phyloP scores from a whole-genome alignment of 257 asterid species.

The Solanum chmielewskii region DNA sequence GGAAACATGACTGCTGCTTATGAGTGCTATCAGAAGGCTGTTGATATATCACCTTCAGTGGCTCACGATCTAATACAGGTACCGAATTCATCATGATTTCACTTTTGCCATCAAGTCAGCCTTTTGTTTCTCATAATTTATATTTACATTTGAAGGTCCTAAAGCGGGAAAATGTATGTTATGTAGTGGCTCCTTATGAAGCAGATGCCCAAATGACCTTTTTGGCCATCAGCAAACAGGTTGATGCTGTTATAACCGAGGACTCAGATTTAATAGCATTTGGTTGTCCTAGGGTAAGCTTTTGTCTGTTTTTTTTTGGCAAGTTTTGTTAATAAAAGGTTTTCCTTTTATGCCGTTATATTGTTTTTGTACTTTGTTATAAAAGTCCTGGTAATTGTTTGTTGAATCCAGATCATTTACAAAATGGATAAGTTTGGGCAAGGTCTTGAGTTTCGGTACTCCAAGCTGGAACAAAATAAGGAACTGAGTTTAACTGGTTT shows the following conservation, averaged over 20 bases:
- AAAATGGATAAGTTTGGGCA: slow-evolving; percentile 99
- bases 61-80: slow-evolving; percentile 96
- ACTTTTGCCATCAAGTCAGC: background rate
- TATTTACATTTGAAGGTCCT: slow-evolving; percentile 43
- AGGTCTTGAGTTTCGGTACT: slow-evolving; percentile 70
- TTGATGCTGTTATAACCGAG: slow-evolving; percentile 92
- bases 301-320: background rate
- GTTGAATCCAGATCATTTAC: slow-evolving; percentile 63
- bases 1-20: slow-evolving; percentile 84
- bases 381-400: background rate
- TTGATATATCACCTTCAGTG: slow-evolving; percentile 88
- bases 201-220: slow-evolving; percentile 98
- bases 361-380: background rate
- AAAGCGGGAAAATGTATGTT: slow-evolving; percentile 56
- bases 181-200: slow-evolving; percentile 93
- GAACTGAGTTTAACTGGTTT: slow-evolving; percentile 68
- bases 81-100: background rate
- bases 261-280: slow-evolving; percentile 90
- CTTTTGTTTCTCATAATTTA: background rate
- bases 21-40: slow-evolving; percentile 96
- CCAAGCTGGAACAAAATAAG: slow-evolving; percentile 55
- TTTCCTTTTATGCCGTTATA: background rate
- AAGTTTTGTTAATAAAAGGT: background rate
- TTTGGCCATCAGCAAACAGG: slow-evolving; percentile 68
- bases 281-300: slow-evolving; percentile 94